Conservation (phyloP, 495 filamentous ascomycete genomes). For the Neurospora sp. region DNA sequence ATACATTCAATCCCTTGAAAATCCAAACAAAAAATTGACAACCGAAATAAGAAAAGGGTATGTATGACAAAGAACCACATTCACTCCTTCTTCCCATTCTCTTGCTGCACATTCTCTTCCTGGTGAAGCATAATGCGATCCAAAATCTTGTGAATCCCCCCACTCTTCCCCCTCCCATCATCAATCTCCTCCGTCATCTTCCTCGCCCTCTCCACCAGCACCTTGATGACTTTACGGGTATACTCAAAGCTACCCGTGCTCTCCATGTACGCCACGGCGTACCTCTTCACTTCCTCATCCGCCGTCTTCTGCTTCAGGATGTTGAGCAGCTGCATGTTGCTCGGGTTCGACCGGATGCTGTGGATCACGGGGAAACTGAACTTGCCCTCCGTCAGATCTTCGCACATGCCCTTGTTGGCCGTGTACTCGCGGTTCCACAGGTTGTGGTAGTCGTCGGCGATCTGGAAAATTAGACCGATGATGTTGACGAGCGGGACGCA, state of each 20-base stretch:
- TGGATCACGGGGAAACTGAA: constrained; percentile 97
- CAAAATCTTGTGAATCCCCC: constrained; percentile 40
- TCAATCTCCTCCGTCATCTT: constrained; percentile 61
- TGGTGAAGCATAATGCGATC: constrained; percentile 25
- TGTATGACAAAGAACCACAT: neutral
- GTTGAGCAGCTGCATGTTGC: constrained; percentile 75
- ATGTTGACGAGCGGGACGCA: constrained; percentile 83
- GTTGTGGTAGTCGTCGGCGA: constrained; percentile 94
- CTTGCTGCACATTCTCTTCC: neutral
- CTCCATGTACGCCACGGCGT: constrained; percentile 89
- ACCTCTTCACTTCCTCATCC: constrained; percentile 81
- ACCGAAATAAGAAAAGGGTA: neutral
- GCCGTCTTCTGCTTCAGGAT: constrained; percentile 84
- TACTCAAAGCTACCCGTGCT: constrained; percentile 82
- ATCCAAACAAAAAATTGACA: neutral
- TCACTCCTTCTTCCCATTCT: neutral
- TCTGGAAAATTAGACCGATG: constrained; percentile 90
- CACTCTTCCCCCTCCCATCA: constrained; percentile 33
- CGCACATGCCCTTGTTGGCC: constrained; percentile 86
- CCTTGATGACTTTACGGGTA: constrained; percentile 57
- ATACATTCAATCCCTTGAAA: neutral
- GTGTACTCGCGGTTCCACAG: constrained; percentile 64
- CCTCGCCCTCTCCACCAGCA: constrained; percentile 56
- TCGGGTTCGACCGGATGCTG: constrained; percentile 71
- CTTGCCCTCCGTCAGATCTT: constrained; percentile 96